phyloP scores from a whole-genome alignment of 306 rosid genomes.

The Luffa acutangula region DNA sequence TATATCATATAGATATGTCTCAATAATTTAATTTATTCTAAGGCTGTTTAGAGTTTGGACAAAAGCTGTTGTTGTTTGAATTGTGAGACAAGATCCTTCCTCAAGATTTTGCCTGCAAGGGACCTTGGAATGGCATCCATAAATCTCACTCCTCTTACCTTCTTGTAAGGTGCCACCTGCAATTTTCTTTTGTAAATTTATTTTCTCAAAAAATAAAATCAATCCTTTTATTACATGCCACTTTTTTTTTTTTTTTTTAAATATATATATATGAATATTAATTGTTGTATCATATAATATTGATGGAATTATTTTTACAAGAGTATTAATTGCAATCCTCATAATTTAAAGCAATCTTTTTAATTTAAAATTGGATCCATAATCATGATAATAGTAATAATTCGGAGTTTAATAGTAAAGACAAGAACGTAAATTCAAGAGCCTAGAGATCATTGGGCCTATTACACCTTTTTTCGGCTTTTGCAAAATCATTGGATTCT shows the following conservation, averaged over 20 bases:
- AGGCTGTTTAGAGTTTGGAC: slow-evolving; percentile 38
- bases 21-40: not conserved
- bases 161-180: slow-evolving; percentile 93
- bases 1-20: not conserved
- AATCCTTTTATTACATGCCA: not conserved
- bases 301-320: not conserved
- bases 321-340: not conserved
- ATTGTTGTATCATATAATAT: not conserved
- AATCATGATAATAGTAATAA: not conserved
- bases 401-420: not conserved
- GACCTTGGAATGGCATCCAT: slow-evolving; percentile 64
- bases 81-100: slow-evolving; percentile 65
- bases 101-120: slow-evolving; percentile 79
- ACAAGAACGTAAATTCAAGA: not conserved
- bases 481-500: too few relatives aligned
- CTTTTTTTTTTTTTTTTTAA: not conserved
- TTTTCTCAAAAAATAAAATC: not conserved
- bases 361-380: not conserved
- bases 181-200: not conserved
- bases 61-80: slow-evolving; percentile 27
- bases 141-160: slow-evolving; percentile 61
- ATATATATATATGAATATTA: too few relatives aligned
- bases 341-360: not conserved
- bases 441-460: too few relatives aligned
- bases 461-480: not conserved